A percentile compares a stretch with the other conserved stretches of the same genome.
phyloP scores from a whole-genome alignment of 805 yeast species.

The Saccharomyces paradoxus region DNA sequence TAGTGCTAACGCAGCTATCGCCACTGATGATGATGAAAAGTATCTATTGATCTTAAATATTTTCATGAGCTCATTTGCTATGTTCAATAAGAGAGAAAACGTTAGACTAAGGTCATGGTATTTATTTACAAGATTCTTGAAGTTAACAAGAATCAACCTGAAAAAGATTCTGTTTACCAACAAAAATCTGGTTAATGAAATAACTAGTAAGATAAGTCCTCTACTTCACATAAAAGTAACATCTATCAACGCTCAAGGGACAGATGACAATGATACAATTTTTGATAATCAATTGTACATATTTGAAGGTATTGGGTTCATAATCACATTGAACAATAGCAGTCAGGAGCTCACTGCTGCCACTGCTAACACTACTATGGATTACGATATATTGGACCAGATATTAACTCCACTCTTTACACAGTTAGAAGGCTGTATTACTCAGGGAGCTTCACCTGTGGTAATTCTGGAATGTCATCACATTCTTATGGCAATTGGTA shows the following conservation, averaged over 20 bases:
- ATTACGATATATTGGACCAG: conserved; percentile 45
- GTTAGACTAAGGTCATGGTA: conserved; percentile 89
- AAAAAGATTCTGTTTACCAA: conserved; percentile 31
- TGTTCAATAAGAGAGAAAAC: conserved; percentile 62
- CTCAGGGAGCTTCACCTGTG: conserved; percentile 35
- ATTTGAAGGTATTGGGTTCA: conserved; percentile 78
- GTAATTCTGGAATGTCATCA: conserved; percentile 74
- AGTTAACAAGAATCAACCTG: conserved; percentile 60
- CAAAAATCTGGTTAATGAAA: conserved; percentile 32
- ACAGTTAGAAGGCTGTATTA: conserved; percentile 59
- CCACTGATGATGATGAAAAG: conserved; percentile 33
- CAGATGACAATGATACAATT: conserved; percentile 44
- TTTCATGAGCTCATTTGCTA: conserved; percentile 73
- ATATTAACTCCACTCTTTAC: conserved; percentile 69
- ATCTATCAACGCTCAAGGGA: conserved; percentile 27
- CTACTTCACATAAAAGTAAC: conserved; percentile 48
- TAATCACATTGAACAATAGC: conserved; percentile 33
- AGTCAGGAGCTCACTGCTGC: neutral
- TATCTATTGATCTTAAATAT: conserved; percentile 57
- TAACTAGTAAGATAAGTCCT: conserved; percentile 53
- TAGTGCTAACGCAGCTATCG: conserved; percentile 16
- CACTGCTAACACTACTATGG: conserved; percentile 37
- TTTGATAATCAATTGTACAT: conserved; percentile 76
- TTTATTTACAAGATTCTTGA: conserved; percentile 73
- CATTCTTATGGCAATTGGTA: conserved; percentile 78